Conservation (phyloP, 2,329 filamentous ascomycete genomes). For the Lasiodiplodia theobromae region DNA sequence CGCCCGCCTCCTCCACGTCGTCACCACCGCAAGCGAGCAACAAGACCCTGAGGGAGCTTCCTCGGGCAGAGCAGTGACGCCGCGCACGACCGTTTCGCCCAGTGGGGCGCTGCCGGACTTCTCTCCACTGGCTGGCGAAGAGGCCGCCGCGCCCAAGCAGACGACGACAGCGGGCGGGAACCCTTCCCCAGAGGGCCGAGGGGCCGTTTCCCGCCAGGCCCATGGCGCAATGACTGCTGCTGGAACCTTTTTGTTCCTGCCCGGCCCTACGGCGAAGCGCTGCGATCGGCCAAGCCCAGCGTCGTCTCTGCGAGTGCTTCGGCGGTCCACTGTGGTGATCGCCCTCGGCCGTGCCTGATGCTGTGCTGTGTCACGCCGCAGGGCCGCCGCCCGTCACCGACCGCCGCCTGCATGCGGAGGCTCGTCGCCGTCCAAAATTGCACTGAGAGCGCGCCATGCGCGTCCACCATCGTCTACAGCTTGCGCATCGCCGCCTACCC, state of each 20-base stretch:
- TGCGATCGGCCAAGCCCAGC: slow-evolving; percentile 9
- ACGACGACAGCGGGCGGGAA: neutral
- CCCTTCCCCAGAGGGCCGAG: slow-evolving; percentile 17
- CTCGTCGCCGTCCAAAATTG: neutral
- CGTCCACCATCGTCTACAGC: neutral
- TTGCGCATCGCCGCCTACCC: neutral
- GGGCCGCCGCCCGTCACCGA: neutral
- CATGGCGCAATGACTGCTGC: slow-evolving; percentile 11
- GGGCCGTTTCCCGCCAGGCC: slow-evolving; percentile 6
- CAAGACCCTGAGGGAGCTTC: slow-evolving; percentile 2
- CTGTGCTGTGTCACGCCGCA: slow-evolving; percentile 12
- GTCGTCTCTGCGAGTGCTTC: slow-evolving; percentile 13
- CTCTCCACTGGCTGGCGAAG: neutral
- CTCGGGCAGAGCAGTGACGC: neutral
- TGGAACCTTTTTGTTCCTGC: slow-evolving; percentile 23
- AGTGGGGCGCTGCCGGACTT: neutral
- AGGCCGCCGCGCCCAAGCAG: neutral
- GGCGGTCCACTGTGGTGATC: slow-evolving; percentile 6
- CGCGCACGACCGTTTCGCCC: neutral
- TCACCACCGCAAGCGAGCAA: neutral
- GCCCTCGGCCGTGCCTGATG: slow-evolving; percentile 4
- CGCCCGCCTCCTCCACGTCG: neutral
- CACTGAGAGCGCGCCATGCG: neutral
- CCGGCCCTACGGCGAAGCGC: neutral
- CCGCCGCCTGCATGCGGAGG: slow-evolving; percentile 1